Evolutionary conservation across 164 flowering plant species (phyloP).

Genomic region (Vitis vinifera): ASM3070453v1 NC_081808.1:20580001-20580500

Average conservation of each 20-base stretch:
- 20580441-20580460: constrained; percentile 49
- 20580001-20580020: constrained; percentile 94
- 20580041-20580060: constrained; percentile 76
- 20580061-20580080: constrained; percentile 74
- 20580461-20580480: constrained; percentile 66
- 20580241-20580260: constrained; percentile 87
- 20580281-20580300: constrained; percentile 68
- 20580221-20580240: constrained; percentile 94
- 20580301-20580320: constrained; percentile 62
- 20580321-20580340: constrained; percentile 88
- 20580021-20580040: constrained; percentile 88
- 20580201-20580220: constrained; percentile 86
- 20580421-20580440: constrained; percentile 75
- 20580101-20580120: background rate
- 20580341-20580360: constrained; percentile 78
- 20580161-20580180: background rate
- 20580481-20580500: constrained; percentile 58
- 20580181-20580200: constrained; percentile 65
- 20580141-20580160: background rate
- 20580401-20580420: constrained; percentile 67
- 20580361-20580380: constrained; percentile 64
- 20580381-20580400: constrained; percentile 87
- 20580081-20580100: constrained; percentile 89
- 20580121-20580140: background rate
- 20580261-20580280: constrained; percentile 66